A percentile compares a stretch with the other conserved stretches of the same genome.
Evolutionary conservation across 140 eudicot species (phyloP).

Genomic region (Stevia rebaudiana): DNA sequence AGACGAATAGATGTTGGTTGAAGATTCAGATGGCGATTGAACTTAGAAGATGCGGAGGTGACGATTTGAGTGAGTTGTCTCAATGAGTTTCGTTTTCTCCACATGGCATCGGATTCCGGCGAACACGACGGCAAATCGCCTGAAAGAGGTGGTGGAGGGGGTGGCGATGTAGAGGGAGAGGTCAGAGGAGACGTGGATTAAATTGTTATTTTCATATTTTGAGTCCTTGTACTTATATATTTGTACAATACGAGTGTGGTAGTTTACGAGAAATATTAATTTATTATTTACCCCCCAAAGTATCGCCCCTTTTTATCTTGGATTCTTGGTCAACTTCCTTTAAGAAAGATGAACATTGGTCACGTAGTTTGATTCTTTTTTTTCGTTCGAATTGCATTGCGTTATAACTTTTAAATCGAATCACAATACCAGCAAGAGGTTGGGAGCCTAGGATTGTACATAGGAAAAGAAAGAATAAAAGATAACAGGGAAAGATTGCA

Average conservation of each 20-base stretch:
- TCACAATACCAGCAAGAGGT: no score
- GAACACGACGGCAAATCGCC: slow-evolving; percentile 21
- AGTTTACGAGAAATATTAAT: neutral
- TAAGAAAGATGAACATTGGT: no score
- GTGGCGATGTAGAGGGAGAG: neutral
- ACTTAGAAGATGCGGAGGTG: slow-evolving; percentile 29
- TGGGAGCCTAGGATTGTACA: no score
- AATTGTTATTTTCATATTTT: neutral
- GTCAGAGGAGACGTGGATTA: slow-evolving; percentile 4
- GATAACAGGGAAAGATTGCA: no score
- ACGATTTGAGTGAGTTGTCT: slow-evolving; percentile 48
- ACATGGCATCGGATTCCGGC: slow-evolving; percentile 41
- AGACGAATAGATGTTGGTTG: slow-evolving; percentile 15
- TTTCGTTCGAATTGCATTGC: no score
- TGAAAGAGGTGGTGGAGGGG: slow-evolving; percentile 15
- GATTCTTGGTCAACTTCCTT: neutral
- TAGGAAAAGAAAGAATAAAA: no score
- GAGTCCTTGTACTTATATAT: slow-evolving; percentile 3
- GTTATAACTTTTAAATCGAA: no score
- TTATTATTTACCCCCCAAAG: neutral
- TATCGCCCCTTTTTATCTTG: neutral
- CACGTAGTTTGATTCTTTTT: no score
- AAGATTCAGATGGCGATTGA: slow-evolving; percentile 22
- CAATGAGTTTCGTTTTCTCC: slow-evolving; percentile 69
- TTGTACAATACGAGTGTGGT: neutral